A percentile compares a stretch with the other conserved stretches of the same genome.
Evolutionary conservation across 2,329 filamentous ascomycete genomes (phyloP).

Genomic region (Teratosphaeriaceae sp.): DNA sequence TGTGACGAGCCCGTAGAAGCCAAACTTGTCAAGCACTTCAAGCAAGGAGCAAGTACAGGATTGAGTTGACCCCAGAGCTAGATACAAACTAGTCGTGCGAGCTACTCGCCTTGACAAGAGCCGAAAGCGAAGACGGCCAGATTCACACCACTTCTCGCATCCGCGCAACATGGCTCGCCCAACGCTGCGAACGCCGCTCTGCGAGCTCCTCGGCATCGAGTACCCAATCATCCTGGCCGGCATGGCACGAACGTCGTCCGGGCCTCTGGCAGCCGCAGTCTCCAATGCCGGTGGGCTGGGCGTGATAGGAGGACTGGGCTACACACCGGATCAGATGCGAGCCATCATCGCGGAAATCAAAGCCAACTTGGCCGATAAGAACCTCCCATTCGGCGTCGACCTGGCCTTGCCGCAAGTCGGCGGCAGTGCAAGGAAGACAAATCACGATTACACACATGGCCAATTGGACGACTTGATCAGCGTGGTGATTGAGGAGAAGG

Average conservation of each 20-base stretch:
- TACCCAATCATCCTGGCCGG: slow-evolving; percentile 90
- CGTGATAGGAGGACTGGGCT: slow-evolving; percentile 57
- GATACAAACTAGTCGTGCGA: not conserved
- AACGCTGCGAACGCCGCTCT: slow-evolving; percentile 69
- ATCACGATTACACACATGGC: slow-evolving; percentile 91
- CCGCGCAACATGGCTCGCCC: slow-evolving; percentile 22
- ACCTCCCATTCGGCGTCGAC: slow-evolving; percentile 83
- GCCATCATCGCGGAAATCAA: slow-evolving; percentile 84
- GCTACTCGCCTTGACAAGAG: too few relatives aligned
- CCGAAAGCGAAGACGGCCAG: too few relatives aligned
- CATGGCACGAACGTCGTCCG: slow-evolving; percentile 82
- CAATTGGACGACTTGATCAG: slow-evolving; percentile 82
- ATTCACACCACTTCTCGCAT: not conserved
- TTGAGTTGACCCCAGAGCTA: not conserved
- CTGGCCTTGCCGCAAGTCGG: slow-evolving; percentile 87
- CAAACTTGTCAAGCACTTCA: not conserved
- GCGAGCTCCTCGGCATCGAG: slow-evolving; percentile 69
- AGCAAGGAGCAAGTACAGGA: not conserved
- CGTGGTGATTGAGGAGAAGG: slow-evolving; percentile 77
- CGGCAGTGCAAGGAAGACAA: slow-evolving; percentile 76
- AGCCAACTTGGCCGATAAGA: slow-evolving; percentile 56
- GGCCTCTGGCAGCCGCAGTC: slow-evolving; percentile 72
- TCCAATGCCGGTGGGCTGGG: slow-evolving; percentile 81
- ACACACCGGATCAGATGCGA: slow-evolving; percentile 66
- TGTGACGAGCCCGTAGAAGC: not conserved